Evolutionary conservation across 2,329 filamentous ascomycete genomes (phyloP).

Genomic region (Claviceps sp.): DNA sequence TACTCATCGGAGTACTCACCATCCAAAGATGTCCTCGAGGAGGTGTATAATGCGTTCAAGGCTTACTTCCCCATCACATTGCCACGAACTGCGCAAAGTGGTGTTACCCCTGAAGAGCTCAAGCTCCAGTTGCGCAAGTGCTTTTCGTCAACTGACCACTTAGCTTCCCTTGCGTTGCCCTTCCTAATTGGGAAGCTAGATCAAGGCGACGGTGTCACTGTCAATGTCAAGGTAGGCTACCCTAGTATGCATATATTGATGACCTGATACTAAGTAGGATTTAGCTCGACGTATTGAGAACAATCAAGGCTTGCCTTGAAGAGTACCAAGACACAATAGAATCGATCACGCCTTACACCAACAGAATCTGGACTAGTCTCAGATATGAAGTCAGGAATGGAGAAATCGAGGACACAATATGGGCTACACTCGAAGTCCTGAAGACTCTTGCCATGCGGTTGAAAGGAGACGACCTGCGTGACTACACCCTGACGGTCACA

Average conservation of each 20-base stretch:
- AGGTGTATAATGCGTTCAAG: conserved; percentile 42
- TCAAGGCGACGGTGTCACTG: conserved; percentile 43
- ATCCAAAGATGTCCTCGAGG: conserved; percentile 31
- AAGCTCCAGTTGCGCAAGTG: conserved; percentile 40
- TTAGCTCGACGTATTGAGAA: conserved; percentile 41
- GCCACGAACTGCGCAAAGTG: conserved; percentile 33
- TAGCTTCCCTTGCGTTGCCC: conserved; percentile 34
- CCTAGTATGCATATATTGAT: background rate
- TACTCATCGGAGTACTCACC: conserved; percentile 33
- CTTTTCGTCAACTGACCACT: conserved; percentile 35
- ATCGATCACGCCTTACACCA: conserved; percentile 33
- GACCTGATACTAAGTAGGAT: conserved; percentile 6
- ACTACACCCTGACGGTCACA: conserved; percentile 35
- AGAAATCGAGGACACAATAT: conserved; percentile 43
- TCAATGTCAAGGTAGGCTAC: conserved; percentile 37
- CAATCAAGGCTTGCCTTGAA: conserved; percentile 39
- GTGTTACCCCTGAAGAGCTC: conserved; percentile 42
- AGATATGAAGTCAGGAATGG: conserved; percentile 51
- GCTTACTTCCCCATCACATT: conserved; percentile 49
- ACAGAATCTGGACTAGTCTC: conserved; percentile 44
- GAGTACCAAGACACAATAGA: conserved; percentile 32
- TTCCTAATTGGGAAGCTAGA: conserved; percentile 45
- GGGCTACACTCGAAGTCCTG: conserved; percentile 41
- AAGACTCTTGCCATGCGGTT: conserved; percentile 34
- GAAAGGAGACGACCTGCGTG: conserved; percentile 27